Percentiles rank a stretch among this genome's conserved stretches.
These are phyloP conservation scores for Ciborinia camelliae DNA, from an alignment of 2,329 filamentous ascomycete species.

Conservation along the genomic window DNA sequence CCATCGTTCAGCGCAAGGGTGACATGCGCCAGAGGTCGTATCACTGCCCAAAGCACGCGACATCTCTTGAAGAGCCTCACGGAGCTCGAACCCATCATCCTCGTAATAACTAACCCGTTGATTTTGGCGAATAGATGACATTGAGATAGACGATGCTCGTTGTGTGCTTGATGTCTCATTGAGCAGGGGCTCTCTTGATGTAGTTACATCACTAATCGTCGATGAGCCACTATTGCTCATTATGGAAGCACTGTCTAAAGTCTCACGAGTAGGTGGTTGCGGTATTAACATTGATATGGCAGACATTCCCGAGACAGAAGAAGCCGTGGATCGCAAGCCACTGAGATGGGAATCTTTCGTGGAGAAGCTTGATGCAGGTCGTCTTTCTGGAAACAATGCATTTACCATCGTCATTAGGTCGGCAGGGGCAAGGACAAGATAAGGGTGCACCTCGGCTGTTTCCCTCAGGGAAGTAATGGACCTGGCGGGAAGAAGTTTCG, in stretches of 20 bases:
- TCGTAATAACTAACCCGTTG: constrained; percentile 52
- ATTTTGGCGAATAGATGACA: constrained; percentile 44
- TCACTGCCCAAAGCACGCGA: constrained; percentile 61
- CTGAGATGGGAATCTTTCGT: constrained; percentile 51
- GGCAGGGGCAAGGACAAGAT: constrained; percentile 73
- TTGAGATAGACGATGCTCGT: constrained; percentile 52
- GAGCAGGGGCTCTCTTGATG: constrained; percentile 60
- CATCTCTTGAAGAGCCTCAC: constrained; percentile 69
- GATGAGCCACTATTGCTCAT: constrained; percentile 72
- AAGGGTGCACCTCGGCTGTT: constrained; percentile 75
- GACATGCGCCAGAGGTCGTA: constrained; percentile 62
- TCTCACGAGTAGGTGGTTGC: constrained; percentile 51
- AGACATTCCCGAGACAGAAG: constrained; percentile 65
- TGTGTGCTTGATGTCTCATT: constrained; percentile 53
- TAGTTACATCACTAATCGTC: constrained; percentile 65
- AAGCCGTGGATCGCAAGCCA: constrained; percentile 63
- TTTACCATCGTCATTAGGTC: constrained; percentile 80
- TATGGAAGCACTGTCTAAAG: constrained; percentile 65
- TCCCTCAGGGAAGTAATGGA: constrained; percentile 70
- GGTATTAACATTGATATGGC: constrained; percentile 65
- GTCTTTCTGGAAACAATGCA: constrained; percentile 74
- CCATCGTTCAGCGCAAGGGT: constrained; percentile 82
- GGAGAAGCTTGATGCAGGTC: constrained; percentile 56
- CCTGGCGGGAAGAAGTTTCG: constrained; percentile 64
- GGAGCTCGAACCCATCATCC: constrained; percentile 62